Conservation (phyloP, 83 land plant genomes). For the Isoetes engelmannii region DNA sequence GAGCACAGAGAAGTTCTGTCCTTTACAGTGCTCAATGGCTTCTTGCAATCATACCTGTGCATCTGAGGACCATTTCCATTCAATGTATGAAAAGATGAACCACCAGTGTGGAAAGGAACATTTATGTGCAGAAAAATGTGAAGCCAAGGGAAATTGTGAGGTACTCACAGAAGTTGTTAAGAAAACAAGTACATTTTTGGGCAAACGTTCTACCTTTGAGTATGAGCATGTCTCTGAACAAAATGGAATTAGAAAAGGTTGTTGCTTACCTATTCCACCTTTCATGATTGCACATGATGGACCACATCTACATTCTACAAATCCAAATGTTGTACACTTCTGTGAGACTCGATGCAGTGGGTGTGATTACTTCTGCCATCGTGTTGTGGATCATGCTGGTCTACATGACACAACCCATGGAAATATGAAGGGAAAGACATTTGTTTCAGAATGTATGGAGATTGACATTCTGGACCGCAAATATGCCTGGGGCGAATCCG, state of each 20-base stretch:
- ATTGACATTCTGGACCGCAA: conserved; percentile 22
- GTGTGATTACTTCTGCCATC: conserved; percentile 28
- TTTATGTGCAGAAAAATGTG: conserved; percentile 12
- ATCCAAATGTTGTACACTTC: conserved; percentile 23
- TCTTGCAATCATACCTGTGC: conserved; percentile 28
- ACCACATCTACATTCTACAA: conserved; percentile 20
- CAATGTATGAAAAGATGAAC: background rate
- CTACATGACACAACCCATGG: conserved; percentile 29
- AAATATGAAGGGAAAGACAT: conserved; percentile 20
- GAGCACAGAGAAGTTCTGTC: conserved; percentile 28
- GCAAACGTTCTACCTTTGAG: conserved; percentile 17
- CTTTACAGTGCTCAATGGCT: conserved; percentile 14
- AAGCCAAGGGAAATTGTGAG: conserved; percentile 23
- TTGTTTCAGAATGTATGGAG: conserved; percentile 24
- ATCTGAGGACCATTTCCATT: conserved; percentile 29
- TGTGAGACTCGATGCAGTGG: conserved; percentile 20
- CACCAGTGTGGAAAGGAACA: conserved; percentile 30
- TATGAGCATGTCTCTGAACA: conserved; percentile 32
- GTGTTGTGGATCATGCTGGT: conserved; percentile 10
- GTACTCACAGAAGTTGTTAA: conserved; percentile 21
- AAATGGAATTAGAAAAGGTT: conserved; percentile 17
- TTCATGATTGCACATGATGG: conserved; percentile 18
- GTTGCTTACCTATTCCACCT: conserved; percentile 25
- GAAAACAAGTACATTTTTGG: conserved; percentile 19
- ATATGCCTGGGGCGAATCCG: conserved; percentile 33